Percentiles rank a stretch among this genome's conserved stretches.
Conservation (phyloP, 345 rosid species). For the Salix viminalis region DNA sequence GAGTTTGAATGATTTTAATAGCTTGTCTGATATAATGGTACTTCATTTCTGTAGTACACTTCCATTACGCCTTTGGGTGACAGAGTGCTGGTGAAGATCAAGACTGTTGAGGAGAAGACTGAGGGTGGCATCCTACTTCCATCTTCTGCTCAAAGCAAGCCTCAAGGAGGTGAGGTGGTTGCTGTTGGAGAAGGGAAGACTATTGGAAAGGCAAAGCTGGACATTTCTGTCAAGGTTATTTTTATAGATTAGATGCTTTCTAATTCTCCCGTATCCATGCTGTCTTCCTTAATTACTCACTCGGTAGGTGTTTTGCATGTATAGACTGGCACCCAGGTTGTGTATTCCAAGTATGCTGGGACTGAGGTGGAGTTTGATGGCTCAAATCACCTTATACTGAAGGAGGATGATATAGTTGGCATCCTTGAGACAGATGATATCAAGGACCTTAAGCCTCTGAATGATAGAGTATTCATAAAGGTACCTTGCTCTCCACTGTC, state of each 20-base stretch:
- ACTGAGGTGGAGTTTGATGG: conserved; percentile 83
- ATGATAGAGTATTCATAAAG: conserved; percentile 85
- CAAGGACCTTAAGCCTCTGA: conserved; percentile 89
- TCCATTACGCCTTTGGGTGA: conserved; percentile 80
- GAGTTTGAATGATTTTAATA: not conserved
- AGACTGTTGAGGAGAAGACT: conserved; percentile 75
- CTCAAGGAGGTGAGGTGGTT: conserved; percentile 91
- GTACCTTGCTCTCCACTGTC: conserved; percentile 21
- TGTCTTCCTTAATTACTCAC: not conserved
- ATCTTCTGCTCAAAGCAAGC: conserved; percentile 70
- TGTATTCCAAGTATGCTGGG: conserved; percentile 90
- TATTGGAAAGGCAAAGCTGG: conserved; percentile 55
- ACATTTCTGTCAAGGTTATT: conserved; percentile 48
- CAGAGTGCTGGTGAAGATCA: conserved; percentile 81
- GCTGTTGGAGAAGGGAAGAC: conserved; percentile 88
- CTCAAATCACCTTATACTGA: conserved; percentile 68
- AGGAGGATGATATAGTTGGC: conserved; percentile 94
- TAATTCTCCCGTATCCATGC: not conserved
- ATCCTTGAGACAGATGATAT: conserved; percentile 85
- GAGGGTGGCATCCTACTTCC: conserved; percentile 86
- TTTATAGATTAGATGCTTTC: not conserved
- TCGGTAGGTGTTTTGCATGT: conserved; percentile 6
- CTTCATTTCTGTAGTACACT: conserved; percentile 52
- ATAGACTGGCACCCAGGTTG: conserved; percentile 71
- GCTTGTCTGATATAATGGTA: not conserved